A percentile compares a stretch with the other conserved stretches of the same genome.
These are phyloP conservation scores for Penstemon davidsonii DNA, from an alignment of 257 asterid species.

Conservation along the genomic window DNA sequence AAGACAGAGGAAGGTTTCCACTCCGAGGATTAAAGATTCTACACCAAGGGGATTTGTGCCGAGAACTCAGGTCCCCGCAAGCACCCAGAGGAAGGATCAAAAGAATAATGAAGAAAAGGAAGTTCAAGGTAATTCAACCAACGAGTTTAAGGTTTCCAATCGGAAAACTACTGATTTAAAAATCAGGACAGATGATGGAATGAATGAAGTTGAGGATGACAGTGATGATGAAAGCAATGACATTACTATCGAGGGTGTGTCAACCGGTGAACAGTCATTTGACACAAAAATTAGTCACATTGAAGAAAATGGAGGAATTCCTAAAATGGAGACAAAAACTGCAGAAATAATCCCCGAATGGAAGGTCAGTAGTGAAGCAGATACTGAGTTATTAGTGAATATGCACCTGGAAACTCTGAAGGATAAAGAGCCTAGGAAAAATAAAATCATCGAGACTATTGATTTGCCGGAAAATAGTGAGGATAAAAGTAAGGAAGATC, in stretches of 20 bases:
- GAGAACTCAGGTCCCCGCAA: constrained; percentile 57
- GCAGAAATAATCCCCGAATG: constrained; percentile 32
- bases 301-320: constrained; percentile 47
- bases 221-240: constrained; percentile 36
- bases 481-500: constrained; percentile 35
- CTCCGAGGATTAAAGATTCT: constrained; percentile 55
- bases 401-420: constrained; percentile 20
- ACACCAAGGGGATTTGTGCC: constrained; percentile 68
- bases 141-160: constrained; percentile 39
- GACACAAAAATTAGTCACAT: constrained; percentile 32
- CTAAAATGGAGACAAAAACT: constrained; percentile 33
- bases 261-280: constrained; percentile 29
- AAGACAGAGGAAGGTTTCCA: constrained; percentile 52
- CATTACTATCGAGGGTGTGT: constrained; percentile 32
- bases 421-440: constrained; percentile 14
- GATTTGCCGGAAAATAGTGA: constrained; percentile 38
- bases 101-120: constrained; percentile 57
- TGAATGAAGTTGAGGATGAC: constrained; percentile 40
- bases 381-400: constrained; percentile 28
- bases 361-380: constrained; percentile 48
- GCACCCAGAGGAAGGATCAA: constrained; percentile 57
- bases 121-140: constrained; percentile 37
- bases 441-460: constrained; percentile 18
- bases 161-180: constrained; percentile 39
- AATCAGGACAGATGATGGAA: constrained; percentile 36